Evolutionary conservation across 768 basidiomycete genomes (phyloP), one percentile per base, ranked within the genome.

Genomic region (Termitomyces sp.): DNA sequence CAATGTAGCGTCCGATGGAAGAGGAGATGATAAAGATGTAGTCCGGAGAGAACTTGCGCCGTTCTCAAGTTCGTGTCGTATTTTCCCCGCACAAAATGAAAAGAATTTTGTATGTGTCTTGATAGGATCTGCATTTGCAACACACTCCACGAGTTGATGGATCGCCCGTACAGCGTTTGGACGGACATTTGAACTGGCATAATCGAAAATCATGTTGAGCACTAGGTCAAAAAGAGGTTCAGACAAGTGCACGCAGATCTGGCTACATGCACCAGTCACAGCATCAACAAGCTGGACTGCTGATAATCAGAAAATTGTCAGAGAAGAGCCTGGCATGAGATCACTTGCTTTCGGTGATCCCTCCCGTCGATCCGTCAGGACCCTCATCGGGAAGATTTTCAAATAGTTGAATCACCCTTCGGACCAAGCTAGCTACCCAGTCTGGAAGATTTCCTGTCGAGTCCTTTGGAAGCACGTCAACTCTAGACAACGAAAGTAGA

Each of bases 331-430:
- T 56, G 45, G 25, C 9, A 38, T 48, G 31, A 17, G 42, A 3
- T 50, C 54, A 65, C 51, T 65, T 49, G 87, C 87, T 81, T 86
- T 92, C 86, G 37, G 82, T 81, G 62, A 86, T 74, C 56, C 86
- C 86, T 15, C 85, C 86, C 8, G 86, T 83, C 17, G 81, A 77
- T 6, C 85, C 84, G 66, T 84, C 79, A 57, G 81, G 72, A 54
- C 89, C 86, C 72, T 94, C 92, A 61, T 94, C 92, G 0, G 94
- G 92, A 20, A 96, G 78, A 68, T 93, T 94, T 71, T 92, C 90
- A 62, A 94, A 83, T 5, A 95, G 76, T 59, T 88, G 82, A 38
- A 95, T 86, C 10, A 94, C 88, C 50, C 90, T 78, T 5, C 87
- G 84, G 59, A 95, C 80, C 72, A 94, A 92, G 64, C 80, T 86